phyloP scores from a whole-genome alignment of 208 protist genomes.

The Trypanosoma caninum region DNA sequence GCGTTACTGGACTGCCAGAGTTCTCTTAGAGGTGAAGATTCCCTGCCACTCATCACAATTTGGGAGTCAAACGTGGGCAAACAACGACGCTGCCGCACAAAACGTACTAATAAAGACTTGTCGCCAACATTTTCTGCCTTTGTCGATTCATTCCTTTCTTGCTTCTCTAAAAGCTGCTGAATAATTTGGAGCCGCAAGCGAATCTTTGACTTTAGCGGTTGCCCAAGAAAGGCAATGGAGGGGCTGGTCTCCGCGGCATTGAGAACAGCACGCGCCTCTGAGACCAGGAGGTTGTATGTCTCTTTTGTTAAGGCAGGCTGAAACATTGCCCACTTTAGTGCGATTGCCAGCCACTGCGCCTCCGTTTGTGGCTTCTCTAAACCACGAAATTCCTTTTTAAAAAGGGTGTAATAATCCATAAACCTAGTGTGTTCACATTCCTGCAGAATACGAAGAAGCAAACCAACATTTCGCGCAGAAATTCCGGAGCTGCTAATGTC shows the following conservation, averaged over 20 bases:
- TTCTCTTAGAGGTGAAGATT: neutral
- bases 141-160: neutral
- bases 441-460: constrained; percentile 64
- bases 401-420: constrained; percentile 60
- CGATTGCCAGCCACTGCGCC: constrained; percentile 21
- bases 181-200: constrained; percentile 1
- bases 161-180: constrained; percentile 5
- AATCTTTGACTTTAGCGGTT: constrained; percentile 8
- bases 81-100: constrained; percentile 12
- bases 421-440: constrained; percentile 61
- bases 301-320: constrained; percentile 1
- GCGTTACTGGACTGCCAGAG: constrained; percentile 9
- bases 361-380: neutral
- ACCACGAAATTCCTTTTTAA: constrained; percentile 18
- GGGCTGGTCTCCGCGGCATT: neutral
- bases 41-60: neutral
- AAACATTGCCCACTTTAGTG: constrained; percentile 20
- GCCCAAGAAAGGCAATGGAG: neutral
- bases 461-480: constrained; percentile 52
- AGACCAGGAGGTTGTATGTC: constrained; percentile 20
- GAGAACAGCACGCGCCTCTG: constrained; percentile 10
- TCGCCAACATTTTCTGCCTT: neutral
- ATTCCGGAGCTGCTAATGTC: constrained; percentile 17
- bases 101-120: constrained; percentile 4
- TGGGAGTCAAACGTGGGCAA: neutral